Evolutionary conservation across 164 flowering plant species (phyloP).

Genomic region (Cinnamomum micranthum): DNA sequence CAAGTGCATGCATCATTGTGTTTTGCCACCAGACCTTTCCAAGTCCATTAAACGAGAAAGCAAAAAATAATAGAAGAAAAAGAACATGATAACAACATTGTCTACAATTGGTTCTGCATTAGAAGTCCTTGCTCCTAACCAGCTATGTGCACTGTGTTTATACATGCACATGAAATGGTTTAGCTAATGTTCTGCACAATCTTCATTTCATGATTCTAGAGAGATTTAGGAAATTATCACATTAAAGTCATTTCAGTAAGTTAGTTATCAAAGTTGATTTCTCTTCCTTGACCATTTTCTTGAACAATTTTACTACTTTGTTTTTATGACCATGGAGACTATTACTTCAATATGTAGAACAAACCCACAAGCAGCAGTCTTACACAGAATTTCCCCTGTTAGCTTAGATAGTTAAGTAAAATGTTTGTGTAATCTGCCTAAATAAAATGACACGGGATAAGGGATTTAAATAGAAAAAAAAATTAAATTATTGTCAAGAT

Average conservation of each 20-base stretch:
- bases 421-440: not conserved
- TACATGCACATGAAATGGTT: not conserved
- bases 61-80: no score
- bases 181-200: no score
- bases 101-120: not conserved
- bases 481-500: not conserved
- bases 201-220: no score
- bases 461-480: no score
- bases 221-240: no score
- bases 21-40: no score
- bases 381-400: not conserved
- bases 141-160: not conserved
- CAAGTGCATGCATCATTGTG: no score
- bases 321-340: not conserved
- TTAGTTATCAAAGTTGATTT: no score
- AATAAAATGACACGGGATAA: not conserved
- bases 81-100: not conserved
- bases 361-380: not conserved
- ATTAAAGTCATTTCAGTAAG: not conserved
- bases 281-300: not conserved
- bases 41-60: no score
- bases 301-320: not conserved
- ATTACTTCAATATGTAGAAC: not conserved
- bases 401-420: not conserved
- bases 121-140: not conserved